These are phyloP conservation scores for Rhodotorula sp. DNA, from an alignment of 1,284 basidiomycete genomes.

Conservation along the genomic window DNA sequence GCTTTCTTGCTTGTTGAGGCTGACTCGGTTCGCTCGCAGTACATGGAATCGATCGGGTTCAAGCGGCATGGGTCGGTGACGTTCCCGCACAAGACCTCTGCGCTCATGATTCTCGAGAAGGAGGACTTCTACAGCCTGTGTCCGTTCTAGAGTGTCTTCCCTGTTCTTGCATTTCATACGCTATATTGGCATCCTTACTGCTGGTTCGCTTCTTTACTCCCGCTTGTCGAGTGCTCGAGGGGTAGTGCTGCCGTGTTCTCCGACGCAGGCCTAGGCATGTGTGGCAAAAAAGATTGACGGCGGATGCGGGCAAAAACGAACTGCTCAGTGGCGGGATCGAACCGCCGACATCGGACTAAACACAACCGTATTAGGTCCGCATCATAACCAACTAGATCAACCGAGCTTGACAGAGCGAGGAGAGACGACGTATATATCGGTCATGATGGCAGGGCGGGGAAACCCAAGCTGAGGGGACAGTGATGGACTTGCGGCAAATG, in stretches of 20 bases:
- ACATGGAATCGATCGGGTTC: slow-evolving; percentile 42
- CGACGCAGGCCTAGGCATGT: background rate
- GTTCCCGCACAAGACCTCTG: slow-evolving; percentile 43
- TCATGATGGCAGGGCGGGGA: too few relatives aligned
- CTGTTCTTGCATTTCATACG: background rate
- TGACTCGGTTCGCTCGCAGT: slow-evolving; percentile 13
- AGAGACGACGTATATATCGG: too few relatives aligned
- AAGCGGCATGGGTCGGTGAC: slow-evolving; percentile 37
- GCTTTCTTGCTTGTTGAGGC: background rate
- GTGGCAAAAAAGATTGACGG: background rate
- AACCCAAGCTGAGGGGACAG: too few relatives aligned
- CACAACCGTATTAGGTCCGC: too few relatives aligned
- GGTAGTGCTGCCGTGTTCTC: too few relatives aligned
- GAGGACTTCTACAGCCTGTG: slow-evolving; percentile 36
- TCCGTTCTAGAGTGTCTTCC: slow-evolving; percentile 24
- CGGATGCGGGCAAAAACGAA: too few relatives aligned
- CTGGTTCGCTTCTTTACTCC: too few relatives aligned
- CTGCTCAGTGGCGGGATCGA: too few relatives aligned
- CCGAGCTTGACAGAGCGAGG: too few relatives aligned
- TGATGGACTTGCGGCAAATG: too few relatives aligned
- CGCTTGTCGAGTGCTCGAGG: too few relatives aligned
- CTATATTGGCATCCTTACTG: background rate
- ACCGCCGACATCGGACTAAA: too few relatives aligned
- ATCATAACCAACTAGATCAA: slow-evolving; percentile 5
- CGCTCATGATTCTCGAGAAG: slow-evolving; percentile 42